Evolutionary conservation across 139 green algal species (phyloP).

Genomic region (Tetraselmis chui): DNA sequence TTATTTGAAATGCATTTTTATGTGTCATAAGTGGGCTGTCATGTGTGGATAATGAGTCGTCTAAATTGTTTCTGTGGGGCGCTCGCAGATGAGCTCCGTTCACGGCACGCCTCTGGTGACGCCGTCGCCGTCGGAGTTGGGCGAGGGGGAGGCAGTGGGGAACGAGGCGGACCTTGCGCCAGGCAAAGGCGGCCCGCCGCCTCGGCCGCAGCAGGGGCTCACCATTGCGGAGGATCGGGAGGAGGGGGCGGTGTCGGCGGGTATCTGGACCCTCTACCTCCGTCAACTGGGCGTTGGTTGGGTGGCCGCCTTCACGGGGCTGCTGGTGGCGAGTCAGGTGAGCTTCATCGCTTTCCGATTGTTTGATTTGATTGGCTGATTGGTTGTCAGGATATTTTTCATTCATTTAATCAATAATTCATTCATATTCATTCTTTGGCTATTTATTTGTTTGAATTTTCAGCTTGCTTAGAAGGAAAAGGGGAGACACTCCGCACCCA

Average conservation of each 20-base stretch:
- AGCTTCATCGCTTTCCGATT: too few species aligned
- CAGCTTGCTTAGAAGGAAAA: too few species aligned
- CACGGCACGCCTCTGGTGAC: background rate
- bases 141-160: background rate
- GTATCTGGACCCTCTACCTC: conserved; percentile 45
- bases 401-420: too few species aligned
- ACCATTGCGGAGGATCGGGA: conserved; percentile 29
- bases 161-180: background rate
- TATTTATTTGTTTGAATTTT: too few species aligned
- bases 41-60: too few species aligned
- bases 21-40: too few species aligned
- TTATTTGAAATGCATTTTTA: too few species aligned
- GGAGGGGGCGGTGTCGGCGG: conserved; percentile 42
- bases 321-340: background rate
- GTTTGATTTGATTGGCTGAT: too few species aligned
- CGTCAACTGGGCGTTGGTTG: conserved; percentile 18
- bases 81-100: background rate
- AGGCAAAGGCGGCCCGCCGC: background rate
- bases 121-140: background rate
- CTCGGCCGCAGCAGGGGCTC: background rate
- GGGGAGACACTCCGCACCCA: too few species aligned
- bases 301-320: background rate
- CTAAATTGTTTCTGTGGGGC: background rate
- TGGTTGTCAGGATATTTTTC: too few species aligned
- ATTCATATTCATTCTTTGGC: too few species aligned